Evolutionary conservation across 768 basidiomycete genomes (phyloP).

Genomic region (Boletus eberwhitei): DNA sequence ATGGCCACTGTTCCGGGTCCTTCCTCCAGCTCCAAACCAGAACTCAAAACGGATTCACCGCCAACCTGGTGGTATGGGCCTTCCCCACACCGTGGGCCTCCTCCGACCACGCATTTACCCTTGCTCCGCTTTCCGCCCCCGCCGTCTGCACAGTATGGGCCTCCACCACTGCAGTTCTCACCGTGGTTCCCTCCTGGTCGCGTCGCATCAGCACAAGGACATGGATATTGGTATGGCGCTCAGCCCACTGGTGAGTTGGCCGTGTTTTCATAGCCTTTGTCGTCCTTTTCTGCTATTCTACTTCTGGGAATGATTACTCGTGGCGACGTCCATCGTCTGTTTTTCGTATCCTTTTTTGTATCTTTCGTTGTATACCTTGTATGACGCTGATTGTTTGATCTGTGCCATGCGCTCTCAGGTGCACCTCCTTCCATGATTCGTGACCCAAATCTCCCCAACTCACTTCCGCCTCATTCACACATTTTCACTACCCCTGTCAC

Average conservation of each 20-base stretch:
- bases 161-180: constrained; percentile 13
- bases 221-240: constrained; percentile 22
- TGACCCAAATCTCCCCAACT: constrained; percentile 7
- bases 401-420: constrained; percentile 11
- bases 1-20: not conserved
- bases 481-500: not conserved
- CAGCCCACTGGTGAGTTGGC: constrained; percentile 20
- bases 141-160: constrained; percentile 8
- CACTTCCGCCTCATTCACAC: constrained; percentile 4
- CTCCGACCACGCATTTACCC: not conserved
- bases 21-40: constrained; percentile 2
- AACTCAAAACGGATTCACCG: constrained; percentile 11
- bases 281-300: not conserved
- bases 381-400: constrained; percentile 10
- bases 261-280: not conserved
- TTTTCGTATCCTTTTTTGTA: not conserved
- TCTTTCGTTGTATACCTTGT: not conserved
- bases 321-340: not conserved
- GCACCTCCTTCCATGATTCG: constrained; percentile 8
- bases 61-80: constrained; percentile 8
- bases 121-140: constrained; percentile 14
- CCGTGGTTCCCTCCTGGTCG: constrained; percentile 15
- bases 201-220: constrained; percentile 10
- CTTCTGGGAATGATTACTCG: not conserved
- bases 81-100: constrained; percentile 7